Evolutionary conservation across 2,329 filamentous ascomycete genomes (phyloP), one percentile per base, ranked within the genome.

Genomic region (Exophiala oligosperma): DNA sequence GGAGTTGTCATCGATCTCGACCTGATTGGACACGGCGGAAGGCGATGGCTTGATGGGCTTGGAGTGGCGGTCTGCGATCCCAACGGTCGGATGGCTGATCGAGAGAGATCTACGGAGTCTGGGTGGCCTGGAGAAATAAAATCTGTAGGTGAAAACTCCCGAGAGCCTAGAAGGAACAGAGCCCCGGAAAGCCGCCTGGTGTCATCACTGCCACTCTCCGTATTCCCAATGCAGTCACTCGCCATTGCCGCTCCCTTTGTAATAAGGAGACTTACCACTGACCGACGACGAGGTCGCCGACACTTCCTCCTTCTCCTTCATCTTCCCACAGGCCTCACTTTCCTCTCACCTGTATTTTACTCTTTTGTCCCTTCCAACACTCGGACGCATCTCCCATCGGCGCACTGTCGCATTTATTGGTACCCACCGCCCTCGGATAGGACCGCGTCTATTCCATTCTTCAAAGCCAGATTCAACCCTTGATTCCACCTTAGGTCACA

Each of bases 61-160:
- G 24, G 28, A 60, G 58, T 61, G 59, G 59, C 59, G 59, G 59
- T 58, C 59, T 55, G 55, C 46, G 47, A 43, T 43, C 21, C 40
- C 14, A 35, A 35, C 32, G 32, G 32, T 11, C 32, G 32, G 32
- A 9, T 35, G 28, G 5, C 8, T 29, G 8, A 29, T 29, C 28
- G 28, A 8, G 28, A 29, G 28, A 29, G 28, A 29, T 29, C 17
- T 17, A 17, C 17, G 28, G 28, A 29, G 28, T 5, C 28, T 29
- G 28, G 28, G 5, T 29, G 28, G 32, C 32, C 32, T 35, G 32
- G 7, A 35, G 32, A 35, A 35, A 17, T 17, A 17, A 2, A 35
- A 9, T 35, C 9, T 11, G 32, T 7, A 35, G 32, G 32, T 35
- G 32, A 35, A 35, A 9, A 35, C 2, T 35, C 32, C 32, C 32